Base-by-base conservation (phyloP, 2,329 filamentous ascomycete species). In the Leptographium procerum region DNA sequence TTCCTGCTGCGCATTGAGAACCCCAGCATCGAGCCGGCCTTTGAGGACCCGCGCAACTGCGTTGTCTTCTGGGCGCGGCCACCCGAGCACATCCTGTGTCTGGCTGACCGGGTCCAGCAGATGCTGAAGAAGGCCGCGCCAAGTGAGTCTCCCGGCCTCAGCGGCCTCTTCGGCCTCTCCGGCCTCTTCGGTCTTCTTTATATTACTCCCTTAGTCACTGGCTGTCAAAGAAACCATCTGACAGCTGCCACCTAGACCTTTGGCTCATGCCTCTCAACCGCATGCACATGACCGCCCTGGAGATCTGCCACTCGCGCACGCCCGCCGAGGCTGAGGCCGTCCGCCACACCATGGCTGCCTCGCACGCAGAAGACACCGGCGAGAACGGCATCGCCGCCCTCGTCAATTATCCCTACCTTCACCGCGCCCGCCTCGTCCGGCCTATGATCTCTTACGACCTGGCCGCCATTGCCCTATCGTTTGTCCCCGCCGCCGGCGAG, bases 1-100 rank as follows among this genome's bases (percentile, higher is more conserved):
- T 85, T 89, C 58, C 78, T 96, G 1, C 74, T 85, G 55, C 85
- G 85, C 58, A 73, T 96, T 34, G 80, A 86, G 64, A 78, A 85
- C 50, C 80, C 80, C 1, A 71, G 78, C 1, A 72, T 86, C 40
- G 79, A 89, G 62, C 85, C 84, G 1, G 83, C 82, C 1, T 95
- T 87, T 68, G 70, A 77, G 56, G 92, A 97, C 68, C 81, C 83
- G 48, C 78, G 92, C 47, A 80, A 96, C 66, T 95, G 91, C 68
- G 77, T 96, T 13, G 88, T 91, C 0, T 85, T 96, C 67, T 96
- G 91, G 90, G 89, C 88, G 4, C 79, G 91, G 8, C 92, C 92
- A 19, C 88, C 91, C 0, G 72, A 82, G 52, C 83, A 86, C 64
- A 77, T 96, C 22, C 77, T 86, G 52, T 73, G 79, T 24, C 72